Conservation (phyloP, 345 rosid species). For the Citrus trifoliata region DNA sequence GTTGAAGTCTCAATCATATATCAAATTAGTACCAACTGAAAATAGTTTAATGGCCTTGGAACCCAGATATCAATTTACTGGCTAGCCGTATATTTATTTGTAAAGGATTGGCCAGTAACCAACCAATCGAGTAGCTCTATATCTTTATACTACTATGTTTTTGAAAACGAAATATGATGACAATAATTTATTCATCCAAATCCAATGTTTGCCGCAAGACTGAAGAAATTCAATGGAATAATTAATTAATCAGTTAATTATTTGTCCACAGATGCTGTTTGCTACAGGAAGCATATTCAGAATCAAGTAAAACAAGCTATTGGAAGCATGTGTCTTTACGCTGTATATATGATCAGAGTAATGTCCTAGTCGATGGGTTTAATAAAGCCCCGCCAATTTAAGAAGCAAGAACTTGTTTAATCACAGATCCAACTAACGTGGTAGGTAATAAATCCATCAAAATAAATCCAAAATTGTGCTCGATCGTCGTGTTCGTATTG, state of each 20-base stretch:
- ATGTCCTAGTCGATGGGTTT: not conserved
- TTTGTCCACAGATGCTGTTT: not conserved
- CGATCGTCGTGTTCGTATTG: no score
- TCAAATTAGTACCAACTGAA: not conserved
- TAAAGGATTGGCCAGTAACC: not conserved
- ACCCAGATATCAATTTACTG: not conserved
- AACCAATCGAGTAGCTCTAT: not conserved
- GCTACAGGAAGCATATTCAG: not conserved
- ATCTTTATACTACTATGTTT: not conserved
- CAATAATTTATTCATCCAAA: not conserved
- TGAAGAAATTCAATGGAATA: no score
- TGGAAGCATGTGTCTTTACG: not conserved
- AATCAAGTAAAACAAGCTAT: not conserved
- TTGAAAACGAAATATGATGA: not conserved
- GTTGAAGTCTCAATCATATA: not conserved
- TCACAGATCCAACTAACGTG: not conserved
- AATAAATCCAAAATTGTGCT: not conserved
- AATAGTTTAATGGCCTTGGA: not conserved
- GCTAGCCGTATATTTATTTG: no score
- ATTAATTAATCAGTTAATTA: no score
- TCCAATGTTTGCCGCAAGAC: no score
- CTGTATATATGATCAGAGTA: not conserved
- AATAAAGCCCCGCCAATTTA: not conserved
- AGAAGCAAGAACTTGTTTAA: not conserved
- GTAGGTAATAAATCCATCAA: conserved; percentile 7